Evolutionary conservation across 345 rosid genomes (phyloP), one percentile per base, ranked within the genome.

Genomic region (Ailanthus altissimus): DNA sequence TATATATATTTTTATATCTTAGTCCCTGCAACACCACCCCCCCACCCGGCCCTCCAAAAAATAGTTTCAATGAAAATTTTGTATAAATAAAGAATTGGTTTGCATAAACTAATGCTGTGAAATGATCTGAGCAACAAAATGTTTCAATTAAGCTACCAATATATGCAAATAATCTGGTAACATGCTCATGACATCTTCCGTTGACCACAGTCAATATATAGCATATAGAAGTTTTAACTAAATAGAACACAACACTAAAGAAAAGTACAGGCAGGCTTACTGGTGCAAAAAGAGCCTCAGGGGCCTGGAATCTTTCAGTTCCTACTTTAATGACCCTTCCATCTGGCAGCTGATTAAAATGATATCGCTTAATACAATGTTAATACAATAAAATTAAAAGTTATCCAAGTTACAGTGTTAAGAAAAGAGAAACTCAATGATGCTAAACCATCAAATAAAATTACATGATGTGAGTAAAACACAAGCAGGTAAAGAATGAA

Each of bases 261-360:
- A 65, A 25, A 38, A 13, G 40, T 58, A 70, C 7, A 56, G 73
- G 56, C 7, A 56, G 73, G 56, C 90, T 84, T 83, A 95, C 99
- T 32, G 98, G 99, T n/a, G 99, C 91, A 75, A 96, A 96, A 62
- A 96, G 93, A 49, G 99, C 99, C 86, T 96, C 98, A 56, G 99
- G 97, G 72, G 99, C 98, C 80, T 96, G 98, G 82, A 96, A 96
- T 78, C 99, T 83, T 88, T 96, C 99, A n/a, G 99, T 96, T 74
- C 99, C 98, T 74, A 93, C 97, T 90, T 96, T 93, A 78, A 96
- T 91, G 71, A 90, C 85, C 78, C 98, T 89, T 76, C 98, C 98
- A 87, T 96, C 99, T 80, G 99, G 99, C 74, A 96, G 92, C 98
- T 96, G 90, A 73, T 83, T 60, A 77, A 64, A 63, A 59, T 9